phyloP scores from a whole-genome alignment of 78 protist species.

The Dictyostelium capitatum region DNA sequence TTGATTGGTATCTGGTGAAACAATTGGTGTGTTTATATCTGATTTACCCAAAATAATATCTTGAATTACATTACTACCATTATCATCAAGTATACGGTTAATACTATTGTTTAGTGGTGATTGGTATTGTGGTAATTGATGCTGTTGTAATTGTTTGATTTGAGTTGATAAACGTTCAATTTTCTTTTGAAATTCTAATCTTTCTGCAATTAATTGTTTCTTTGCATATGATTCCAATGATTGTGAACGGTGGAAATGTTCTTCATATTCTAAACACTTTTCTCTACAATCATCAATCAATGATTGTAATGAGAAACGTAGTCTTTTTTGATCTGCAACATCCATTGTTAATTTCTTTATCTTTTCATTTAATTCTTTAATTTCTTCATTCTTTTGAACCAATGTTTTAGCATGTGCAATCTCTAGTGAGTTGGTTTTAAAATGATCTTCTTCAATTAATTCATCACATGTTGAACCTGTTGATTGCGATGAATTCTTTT shows the following conservation, averaged over 20 bases:
- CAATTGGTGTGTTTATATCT: neutral
- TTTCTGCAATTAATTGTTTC: conserved; percentile 13
- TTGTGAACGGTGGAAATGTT: conserved; percentile 32
- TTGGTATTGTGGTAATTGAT: neutral
- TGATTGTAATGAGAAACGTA: neutral
- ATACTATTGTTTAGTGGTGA: neutral
- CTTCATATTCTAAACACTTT: conserved; percentile 35
- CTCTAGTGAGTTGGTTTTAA: neutral
- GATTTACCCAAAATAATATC: neutral
- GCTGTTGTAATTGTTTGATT: neutral
- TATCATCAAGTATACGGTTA: neutral
- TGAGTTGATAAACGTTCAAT: neutral
- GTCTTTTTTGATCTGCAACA: neutral
- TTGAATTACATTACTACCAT: neutral
- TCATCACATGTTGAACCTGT: conserved; percentile 21
- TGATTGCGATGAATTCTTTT: conserved; percentile 25
- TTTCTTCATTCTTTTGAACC: neutral
- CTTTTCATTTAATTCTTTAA: neutral
- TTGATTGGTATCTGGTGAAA: neutral
- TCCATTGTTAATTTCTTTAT: neutral
- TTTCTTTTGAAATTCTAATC: conserved; percentile 37
- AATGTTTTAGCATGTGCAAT: neutral
- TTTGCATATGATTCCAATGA: conserved; percentile 15
- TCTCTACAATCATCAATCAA: conserved; percentile 25
- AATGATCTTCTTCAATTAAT: neutral